Conservation (phyloP, 768 basidiomycete genomes). For the Xerocomellus amylosporus region DNA sequence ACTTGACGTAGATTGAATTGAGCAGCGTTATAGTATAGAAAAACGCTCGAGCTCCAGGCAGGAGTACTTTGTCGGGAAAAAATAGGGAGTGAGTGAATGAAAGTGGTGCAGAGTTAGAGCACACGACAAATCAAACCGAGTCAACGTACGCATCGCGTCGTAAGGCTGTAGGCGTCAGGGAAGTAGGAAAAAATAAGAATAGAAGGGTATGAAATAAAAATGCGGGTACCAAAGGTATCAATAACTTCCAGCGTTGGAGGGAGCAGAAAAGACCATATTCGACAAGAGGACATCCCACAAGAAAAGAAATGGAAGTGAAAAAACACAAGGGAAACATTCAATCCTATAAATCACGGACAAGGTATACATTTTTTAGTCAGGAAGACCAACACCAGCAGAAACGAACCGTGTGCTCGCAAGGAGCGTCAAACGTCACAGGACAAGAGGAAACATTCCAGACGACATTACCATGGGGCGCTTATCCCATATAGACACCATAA, state of each 20-base stretch:
- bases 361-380: constrained; percentile 15
- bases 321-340: neutral
- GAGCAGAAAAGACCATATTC: neutral
- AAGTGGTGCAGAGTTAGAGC: neutral
- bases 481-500: constrained; percentile 16
- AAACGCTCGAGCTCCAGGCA: constrained; percentile 23
- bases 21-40: neutral
- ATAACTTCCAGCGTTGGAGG: constrained; percentile 8
- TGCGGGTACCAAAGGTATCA: constrained; percentile 20
- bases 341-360: constrained; percentile 12
- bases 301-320: neutral
- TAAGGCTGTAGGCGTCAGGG: neutral
- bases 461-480: neutral
- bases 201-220: constrained; percentile 20
- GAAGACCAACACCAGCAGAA: neutral
- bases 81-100: neutral
- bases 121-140: neutral
- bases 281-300: constrained; percentile 5
- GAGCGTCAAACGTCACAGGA: neutral
- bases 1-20: constrained; percentile 1
- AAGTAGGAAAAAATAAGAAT: neutral
- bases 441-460: neutral
- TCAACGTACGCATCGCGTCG: neutral
- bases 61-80: neutral
- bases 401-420: neutral